phyloP scores from a whole-genome alignment of 805 yeast species.

The Metahyphopichia silvanorum region DNA sequence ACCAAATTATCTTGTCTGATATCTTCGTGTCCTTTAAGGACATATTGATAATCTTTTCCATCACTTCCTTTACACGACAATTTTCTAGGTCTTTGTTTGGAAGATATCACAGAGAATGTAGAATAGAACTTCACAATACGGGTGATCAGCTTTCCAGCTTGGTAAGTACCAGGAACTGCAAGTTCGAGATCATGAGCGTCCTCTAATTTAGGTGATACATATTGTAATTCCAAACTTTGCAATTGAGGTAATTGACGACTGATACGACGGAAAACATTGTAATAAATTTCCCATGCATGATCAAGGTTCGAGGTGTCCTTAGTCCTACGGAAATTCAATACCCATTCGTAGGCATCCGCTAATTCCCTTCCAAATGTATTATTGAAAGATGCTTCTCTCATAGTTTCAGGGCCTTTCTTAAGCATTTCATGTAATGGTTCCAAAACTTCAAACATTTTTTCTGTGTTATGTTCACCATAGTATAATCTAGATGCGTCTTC shows the following conservation, averaged over 20 bases:
- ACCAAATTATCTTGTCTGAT: conserved; percentile 95
- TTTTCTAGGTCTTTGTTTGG: conserved; percentile 94
- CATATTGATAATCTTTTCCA: conserved; percentile 83
- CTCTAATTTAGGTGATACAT: conserved; percentile 86
- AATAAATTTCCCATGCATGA: conserved; percentile 98
- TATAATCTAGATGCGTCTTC: conserved; percentile 94
- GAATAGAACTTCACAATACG: conserved; percentile 77
- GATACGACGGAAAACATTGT: conserved; percentile 88
- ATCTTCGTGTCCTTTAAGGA: conserved; percentile 94
- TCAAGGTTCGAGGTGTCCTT: conserved; percentile 84
- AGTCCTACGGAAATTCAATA: conserved; percentile 76
- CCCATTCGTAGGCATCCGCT: conserved; percentile 92
- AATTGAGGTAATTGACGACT: conserved; percentile 86
- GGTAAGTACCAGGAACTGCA: conserved; percentile 93
- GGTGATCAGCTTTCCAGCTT: conserved; percentile 76
- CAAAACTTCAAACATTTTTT: conserved; percentile 86
- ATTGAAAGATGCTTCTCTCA: conserved; percentile 88
- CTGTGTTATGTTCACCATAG: conserved; percentile 92
- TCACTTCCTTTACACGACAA: conserved; percentile 80
- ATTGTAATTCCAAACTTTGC: conserved; percentile 82
- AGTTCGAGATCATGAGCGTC: conserved; percentile 76
- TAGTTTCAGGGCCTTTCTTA: conserved; percentile 84
- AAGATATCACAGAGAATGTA: conserved; percentile 79
- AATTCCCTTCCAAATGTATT: conserved; percentile 92
- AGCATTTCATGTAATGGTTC: conserved; percentile 87